Base-by-base conservation (phyloP, 2,329 filamentous ascomycete genomes). In the Talaromyces sp. region DNA sequence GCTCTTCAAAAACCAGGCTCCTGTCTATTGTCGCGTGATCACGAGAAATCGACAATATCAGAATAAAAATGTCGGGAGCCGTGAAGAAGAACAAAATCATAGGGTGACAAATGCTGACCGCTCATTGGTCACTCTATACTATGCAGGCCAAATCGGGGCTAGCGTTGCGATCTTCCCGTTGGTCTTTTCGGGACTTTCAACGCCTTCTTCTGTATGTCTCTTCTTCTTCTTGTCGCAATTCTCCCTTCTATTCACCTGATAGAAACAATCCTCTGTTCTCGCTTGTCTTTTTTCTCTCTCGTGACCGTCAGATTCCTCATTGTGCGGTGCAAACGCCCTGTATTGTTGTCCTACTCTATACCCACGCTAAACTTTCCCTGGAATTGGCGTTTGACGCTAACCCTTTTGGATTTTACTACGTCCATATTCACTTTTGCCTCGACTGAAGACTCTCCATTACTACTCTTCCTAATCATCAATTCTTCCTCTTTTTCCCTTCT, bases 51-150 rank as follows among this genome's bases (percentile, higher is more conserved):
- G 25, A 15, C 49, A 29, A 29, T 31, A 11, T 31, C 17, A n/a
- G 31, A n/a, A 31, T 29, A n/a, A 31, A 22, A n/a, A n/a, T 53
- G 49, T 15, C 49, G 22, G 47, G 25, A 7, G 22, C 17, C 25
- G 22, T 17, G 47, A 51, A 29, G 11, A 29, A 27, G 47, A 27
- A 27, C 43, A 29, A 29, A 53, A 8, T 31, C 27, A 53, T 31
- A 53, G 25, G n/a, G 27, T 31, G 27, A 31, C 49, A 53, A 17
- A 31, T 36, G 1, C 31, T 11, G n/a, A 91, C 53, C 75, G 94
- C 53, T 80, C 83, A 40, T 93, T 92, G 75, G 85, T 91, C 27
- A 91, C 96, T 22, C 31, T 56, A 56, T 56, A 56, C 29, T 38
- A 22, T 36, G 31, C 53, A 56, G 51, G 17, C 17, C 29, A 54